These are phyloP conservation scores for Caloboletus inedulis DNA, from an alignment of 1,284 basidiomycete species.

Conservation along the genomic window DNA sequence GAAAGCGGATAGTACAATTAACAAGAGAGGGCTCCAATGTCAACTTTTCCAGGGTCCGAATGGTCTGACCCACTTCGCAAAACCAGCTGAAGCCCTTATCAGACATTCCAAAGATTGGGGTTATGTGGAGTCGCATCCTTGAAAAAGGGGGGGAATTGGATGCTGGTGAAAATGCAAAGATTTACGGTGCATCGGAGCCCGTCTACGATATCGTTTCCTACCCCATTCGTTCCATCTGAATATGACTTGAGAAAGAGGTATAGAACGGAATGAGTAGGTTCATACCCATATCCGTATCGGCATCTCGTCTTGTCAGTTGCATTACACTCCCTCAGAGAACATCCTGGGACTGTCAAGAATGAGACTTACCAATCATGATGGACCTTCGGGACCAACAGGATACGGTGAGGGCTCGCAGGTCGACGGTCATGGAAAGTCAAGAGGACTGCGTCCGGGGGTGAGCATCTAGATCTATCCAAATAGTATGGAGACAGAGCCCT, in stretches of 20 bases:
- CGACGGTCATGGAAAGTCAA: slow-evolving; percentile 29
- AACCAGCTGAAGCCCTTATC: slow-evolving; percentile 80
- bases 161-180: slow-evolving; percentile 20
- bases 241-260: neutral
- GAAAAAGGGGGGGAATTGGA: neutral
- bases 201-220: slow-evolving; percentile 56
- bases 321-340: slow-evolving; percentile 18
- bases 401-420: slow-evolving; percentile 26
- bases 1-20: slow-evolving; percentile 30
- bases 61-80: slow-evolving; percentile 60
- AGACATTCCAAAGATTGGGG: slow-evolving; percentile 52
- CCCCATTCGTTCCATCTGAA: slow-evolving; percentile 55
- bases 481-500: neutral
- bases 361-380: slow-evolving; percentile 28
- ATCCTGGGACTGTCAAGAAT: too few relatives aligned
- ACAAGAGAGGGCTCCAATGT: slow-evolving; percentile 56
- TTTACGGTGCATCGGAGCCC: slow-evolving; percentile 44
- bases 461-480: neutral
- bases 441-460: slow-evolving; percentile 23
- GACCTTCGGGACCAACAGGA: slow-evolving; percentile 27
- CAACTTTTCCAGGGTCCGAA: slow-evolving; percentile 58
- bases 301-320: slow-evolving; percentile 18
- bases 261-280: neutral
- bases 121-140: slow-evolving; percentile 79
- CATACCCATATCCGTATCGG: slow-evolving; percentile 30